These are phyloP conservation scores for Blastobotrys terrestris DNA, from an alignment of 805 yeast species.

Conservation along the genomic window DNA sequence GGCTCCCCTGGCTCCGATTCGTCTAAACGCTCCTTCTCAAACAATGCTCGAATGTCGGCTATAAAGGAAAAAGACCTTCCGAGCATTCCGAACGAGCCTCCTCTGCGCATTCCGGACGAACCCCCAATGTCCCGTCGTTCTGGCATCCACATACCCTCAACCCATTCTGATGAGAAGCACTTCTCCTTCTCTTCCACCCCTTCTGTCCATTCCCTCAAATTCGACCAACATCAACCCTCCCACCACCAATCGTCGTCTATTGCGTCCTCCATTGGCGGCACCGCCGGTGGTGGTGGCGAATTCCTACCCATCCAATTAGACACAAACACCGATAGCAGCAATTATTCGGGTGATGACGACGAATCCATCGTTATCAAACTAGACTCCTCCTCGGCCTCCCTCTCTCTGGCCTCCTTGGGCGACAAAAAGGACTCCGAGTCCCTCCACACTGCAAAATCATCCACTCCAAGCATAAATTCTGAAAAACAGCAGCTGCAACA, in stretches of 20 bases:
- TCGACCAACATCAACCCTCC: not conserved
- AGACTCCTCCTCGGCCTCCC: slow-evolving; percentile 1
- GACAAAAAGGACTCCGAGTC: not conserved
- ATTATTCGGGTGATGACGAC: not conserved
- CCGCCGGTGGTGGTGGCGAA: not conserved
- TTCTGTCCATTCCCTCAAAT: not conserved
- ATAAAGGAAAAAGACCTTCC: not conserved
- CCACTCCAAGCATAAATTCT: not conserved
- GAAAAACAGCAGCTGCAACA: not conserved
- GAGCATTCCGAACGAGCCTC: not conserved
- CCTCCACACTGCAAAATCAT: not conserved
- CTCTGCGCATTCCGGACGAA: not conserved
- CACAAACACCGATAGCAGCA: not conserved
- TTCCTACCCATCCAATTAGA: not conserved
- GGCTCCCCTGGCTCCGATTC: not conserved
- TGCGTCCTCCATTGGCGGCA: too few relatives aligned
- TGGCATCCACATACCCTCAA: not conserved
- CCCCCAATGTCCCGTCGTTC: not conserved
- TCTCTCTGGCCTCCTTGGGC: not conserved
- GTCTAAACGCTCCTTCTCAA: not conserved
- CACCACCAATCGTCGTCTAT: not conserved
- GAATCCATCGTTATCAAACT: not conserved
- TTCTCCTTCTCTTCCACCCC: not conserved
- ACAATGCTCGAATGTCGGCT: not conserved
- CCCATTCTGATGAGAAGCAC: not conserved